Conservation (phyloP, 2,329 filamentous ascomycete genomes). For the Fusarium dimerum region DNA sequence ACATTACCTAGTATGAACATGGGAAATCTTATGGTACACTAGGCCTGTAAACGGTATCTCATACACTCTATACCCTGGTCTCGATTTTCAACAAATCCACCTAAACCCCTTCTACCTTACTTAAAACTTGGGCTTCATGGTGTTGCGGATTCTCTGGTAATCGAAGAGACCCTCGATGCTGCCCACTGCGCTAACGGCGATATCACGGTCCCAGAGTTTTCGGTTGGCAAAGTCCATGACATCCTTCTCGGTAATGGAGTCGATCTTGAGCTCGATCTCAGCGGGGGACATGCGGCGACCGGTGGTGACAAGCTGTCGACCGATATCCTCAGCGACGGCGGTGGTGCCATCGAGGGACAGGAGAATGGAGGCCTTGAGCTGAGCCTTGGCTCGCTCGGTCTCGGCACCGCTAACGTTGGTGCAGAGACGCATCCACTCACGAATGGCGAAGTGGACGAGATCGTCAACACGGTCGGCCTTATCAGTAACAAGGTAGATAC, state of each 20-base stretch:
- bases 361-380: conserved; percentile 97
- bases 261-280: conserved; percentile 92
- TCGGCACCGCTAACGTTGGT: conserved; percentile 86
- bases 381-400: conserved; percentile 97
- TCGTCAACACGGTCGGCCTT: conserved; percentile 87
- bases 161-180: conserved; percentile 84
- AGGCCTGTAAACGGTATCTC: conserved; percentile 53
- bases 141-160: conserved; percentile 77
- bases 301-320: conserved; percentile 96
- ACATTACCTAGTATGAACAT: conserved; percentile 39
- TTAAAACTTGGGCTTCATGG: conserved; percentile 81
- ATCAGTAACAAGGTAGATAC: conserved; percentile 97
- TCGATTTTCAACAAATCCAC: conserved; percentile 36
- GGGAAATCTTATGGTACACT: conserved; percentile 56
- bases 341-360: conserved; percentile 97
- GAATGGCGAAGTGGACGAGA: conserved; percentile 95
- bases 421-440: conserved; percentile 95
- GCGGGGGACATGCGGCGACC: conserved; percentile 86
- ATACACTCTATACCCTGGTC: conserved; percentile 57
- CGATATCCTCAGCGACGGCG: conserved; percentile 96
- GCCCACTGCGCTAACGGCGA: conserved; percentile 91
- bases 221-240: conserved; percentile 95
- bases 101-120: conserved; percentile 38
- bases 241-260: conserved; percentile 89
- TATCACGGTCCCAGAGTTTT: conserved; percentile 96